These are phyloP conservation scores for Pythium pyrilobum DNA, from an alignment of 352 stramenopile species.

Conservation along the genomic window DNA sequence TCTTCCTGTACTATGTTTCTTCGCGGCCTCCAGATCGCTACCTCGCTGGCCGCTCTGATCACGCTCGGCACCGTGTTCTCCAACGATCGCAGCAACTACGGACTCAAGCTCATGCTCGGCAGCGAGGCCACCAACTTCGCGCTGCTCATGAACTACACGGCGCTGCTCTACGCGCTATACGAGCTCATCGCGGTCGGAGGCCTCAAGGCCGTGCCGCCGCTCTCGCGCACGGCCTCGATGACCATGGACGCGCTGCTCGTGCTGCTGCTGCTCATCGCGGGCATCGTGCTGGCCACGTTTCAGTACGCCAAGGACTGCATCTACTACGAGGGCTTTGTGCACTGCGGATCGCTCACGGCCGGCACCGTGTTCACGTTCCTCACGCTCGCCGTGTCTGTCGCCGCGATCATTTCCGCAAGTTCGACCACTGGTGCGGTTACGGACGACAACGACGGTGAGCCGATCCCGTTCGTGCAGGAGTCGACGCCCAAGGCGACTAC, in stretches of 20 bases:
- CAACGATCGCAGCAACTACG: not conserved
- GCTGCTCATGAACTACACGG: constrained; percentile 48
- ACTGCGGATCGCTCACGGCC: constrained; percentile 38
- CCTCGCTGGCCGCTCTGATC: constrained; percentile 23
- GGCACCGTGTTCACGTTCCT: constrained; percentile 47
- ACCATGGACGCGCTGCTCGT: constrained; percentile 26
- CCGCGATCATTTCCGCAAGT: too few species aligned
- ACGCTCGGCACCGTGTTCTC: constrained; percentile 30
- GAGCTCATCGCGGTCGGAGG: constrained; percentile 37
- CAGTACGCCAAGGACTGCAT: constrained; percentile 34
- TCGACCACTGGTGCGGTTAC: not conserved
- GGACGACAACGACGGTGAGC: not conserved
- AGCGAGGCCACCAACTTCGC: constrained; percentile 32
- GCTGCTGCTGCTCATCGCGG: constrained; percentile 35
- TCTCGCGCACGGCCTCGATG: constrained; percentile 22
- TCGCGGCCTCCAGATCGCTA: not conserved
- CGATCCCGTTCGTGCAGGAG: not conserved
- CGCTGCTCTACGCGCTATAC: constrained; percentile 50
- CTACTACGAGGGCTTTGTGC: constrained; percentile 8
- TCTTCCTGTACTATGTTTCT: not conserved
- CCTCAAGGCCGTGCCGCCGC: constrained; percentile 22
- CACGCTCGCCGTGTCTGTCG: constrained; percentile 17
- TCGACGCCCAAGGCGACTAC: not conserved
- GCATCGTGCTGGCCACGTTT: constrained; percentile 41
- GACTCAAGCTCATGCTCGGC: constrained; percentile 11